Evolutionary conservation across 345 rosid species (phyloP), one percentile per base, ranked within the genome.

Genomic region (Cardamine chenopodiifolia): DNA sequence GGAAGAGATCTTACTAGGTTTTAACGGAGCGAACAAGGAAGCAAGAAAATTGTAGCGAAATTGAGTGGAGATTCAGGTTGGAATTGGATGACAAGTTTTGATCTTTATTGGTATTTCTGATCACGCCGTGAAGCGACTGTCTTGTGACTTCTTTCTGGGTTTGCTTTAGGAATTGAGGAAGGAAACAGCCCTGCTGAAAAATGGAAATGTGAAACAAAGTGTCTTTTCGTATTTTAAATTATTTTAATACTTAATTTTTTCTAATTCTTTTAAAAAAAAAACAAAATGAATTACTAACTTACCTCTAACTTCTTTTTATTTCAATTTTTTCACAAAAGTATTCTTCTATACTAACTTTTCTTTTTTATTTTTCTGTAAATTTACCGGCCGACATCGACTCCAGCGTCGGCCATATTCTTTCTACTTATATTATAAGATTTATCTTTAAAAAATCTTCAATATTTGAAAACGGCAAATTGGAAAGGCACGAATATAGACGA

Each of bases 1-100:
- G 32, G 34, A 66, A 70, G 26, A 34, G 79, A 67, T 61, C 74
- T 75, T 75, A 60, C 74, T 20, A 74, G 73, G 55, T 73, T 67
- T 75, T 50, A 59, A 35, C 34, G 40, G 63, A 50, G 54, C 20
- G n/a, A 61, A 52, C 48, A 62, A 50, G 63, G 58, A 52, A 26
- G 62, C 3, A 48, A 66, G 53, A 47, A 4, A 40, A 17, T 62
- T 52, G 32, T 2, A 22, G 52, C 17, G 64, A 64, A 52, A 70
- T 20, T 31, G 17, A 70, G 62, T 8, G 6, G 44, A 26, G 57
- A 42, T 7, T 22, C 8, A 53, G 58, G 31, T 58, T 26, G 54
- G 62, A 59, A 29, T 29, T 40, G 31, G 70, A 76, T n/a, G 32
- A 68, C n/a, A 75, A 75, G 58, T 42, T 42, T 67, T 39, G 73